These are phyloP conservation scores for Trapa incisa DNA, from an alignment of 345 rosid species.

Conservation along the genomic window DNA sequence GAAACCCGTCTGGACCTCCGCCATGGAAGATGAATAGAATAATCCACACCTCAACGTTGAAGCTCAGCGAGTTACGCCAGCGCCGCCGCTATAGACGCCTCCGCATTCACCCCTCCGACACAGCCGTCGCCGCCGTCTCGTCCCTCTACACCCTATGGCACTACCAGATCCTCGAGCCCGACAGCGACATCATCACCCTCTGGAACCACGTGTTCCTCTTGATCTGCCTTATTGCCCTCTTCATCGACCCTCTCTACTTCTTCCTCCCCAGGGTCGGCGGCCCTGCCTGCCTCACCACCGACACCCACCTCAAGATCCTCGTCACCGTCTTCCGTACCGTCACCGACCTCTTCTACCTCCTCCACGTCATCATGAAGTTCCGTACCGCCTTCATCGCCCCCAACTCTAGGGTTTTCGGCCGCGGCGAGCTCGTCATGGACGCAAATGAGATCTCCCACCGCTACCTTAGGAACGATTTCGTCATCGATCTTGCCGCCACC, in stretches of 20 bases:
- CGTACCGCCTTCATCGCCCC: constrained; percentile 73
- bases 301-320: constrained; percentile 31
- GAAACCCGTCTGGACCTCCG: constrained; percentile 7
- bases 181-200: constrained; percentile 59
- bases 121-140: constrained; percentile 13
- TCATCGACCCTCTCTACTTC: constrained; percentile 81
- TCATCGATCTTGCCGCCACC: constrained; percentile 64
- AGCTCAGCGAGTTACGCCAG: constrained; percentile 25
- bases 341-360: constrained; percentile 48
- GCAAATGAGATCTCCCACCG: constrained; percentile 49
- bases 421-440: constrained; percentile 87
- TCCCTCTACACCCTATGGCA: constrained; percentile 58
- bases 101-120: constrained; percentile 5
- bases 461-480: constrained; percentile 57
- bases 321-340: constrained; percentile 55
- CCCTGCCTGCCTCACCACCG: constrained; percentile 40
- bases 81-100: constrained; percentile 11
- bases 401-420: constrained; percentile 64
- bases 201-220: constrained; percentile 88
- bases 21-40: constrained; percentile 21
- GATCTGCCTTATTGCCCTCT: constrained; percentile 61
- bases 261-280: constrained; percentile 52
- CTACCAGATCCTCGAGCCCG: constrained; percentile 77
- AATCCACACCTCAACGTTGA: constrained; percentile 16
- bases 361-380: constrained; percentile 72